Evolutionary conservation across 495 filamentous ascomycete genomes (phyloP), one percentile per base, ranked within the genome.

Genomic region (Penicillium macrosclerotiorum): DNA sequence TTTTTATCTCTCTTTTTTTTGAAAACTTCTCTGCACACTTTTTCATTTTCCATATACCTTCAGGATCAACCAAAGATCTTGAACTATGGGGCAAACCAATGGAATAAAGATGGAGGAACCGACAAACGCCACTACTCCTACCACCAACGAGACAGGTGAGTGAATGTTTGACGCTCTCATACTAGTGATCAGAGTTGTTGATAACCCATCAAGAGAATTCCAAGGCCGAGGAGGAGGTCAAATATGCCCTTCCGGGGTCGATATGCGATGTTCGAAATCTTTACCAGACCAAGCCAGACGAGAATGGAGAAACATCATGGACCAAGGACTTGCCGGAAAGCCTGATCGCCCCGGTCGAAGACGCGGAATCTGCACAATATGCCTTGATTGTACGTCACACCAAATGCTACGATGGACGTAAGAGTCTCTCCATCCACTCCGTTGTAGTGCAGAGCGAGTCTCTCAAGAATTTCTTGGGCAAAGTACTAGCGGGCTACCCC

Each of bases 381-480:
- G 78, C 76, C 3, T 58, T 83, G 16, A 51, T 83, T 9, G 62
- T 80, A 2, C 71, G 79, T 20, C 74, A 81, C 33, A 59, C 62
- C 25, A 79, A 77, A 45, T 78, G 75, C 66, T 78, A 76, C 45
- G 73, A 83, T 54, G 74, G 78, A 26, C 73, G 76, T n/a, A 81
- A 80, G 64, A 79, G 76, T 35, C 67, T 86, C 16, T 61, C 76
- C 17, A 72, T 85, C 20, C 66, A 83, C 47, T 80, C 76, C 34
- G 82, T 89, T 51, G 68, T 85, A 16, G 59, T 89, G 3, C 84
- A 88, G 65, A 82, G 76, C 51, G 79, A 83, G 4, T 67, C 75
- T 35, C 64, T 88, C 34, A 83, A 83, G 63, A 68, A 67, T 12
- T 69, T 79, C 22, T 67, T 88, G 0, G 67, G 64, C 13, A 66